phyloP scores from a whole-genome alignment of 345 rosid genomes.

The Eucalyptus shirleyi region DNA sequence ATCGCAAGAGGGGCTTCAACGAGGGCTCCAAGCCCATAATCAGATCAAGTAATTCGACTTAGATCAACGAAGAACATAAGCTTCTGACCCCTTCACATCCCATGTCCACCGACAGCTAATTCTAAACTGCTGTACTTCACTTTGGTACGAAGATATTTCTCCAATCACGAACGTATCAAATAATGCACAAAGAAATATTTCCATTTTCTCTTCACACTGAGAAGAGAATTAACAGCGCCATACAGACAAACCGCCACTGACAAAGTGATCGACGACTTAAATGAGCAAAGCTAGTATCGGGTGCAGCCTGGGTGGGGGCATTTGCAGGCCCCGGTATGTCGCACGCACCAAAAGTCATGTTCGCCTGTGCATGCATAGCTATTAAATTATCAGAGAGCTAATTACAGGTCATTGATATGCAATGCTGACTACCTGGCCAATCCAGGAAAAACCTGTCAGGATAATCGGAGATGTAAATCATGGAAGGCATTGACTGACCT shows the following conservation, averaged over 20 bases:
- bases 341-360: slow-evolving; percentile 34
- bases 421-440: neutral
- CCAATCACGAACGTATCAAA: neutral
- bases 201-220: neutral
- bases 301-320: slow-evolving; percentile 2
- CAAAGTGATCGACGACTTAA: neutral
- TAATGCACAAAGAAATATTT: neutral
- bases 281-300: slow-evolving; percentile 17
- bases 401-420: neutral
- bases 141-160: neutral
- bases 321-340: slow-evolving; percentile 4
- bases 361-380: slow-evolving; percentile 16
- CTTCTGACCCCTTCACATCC: neutral
- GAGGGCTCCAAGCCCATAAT: neutral
- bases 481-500: slow-evolving; percentile 12
- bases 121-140: neutral
- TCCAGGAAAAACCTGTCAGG: neutral
- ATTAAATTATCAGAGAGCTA: neutral
- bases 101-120: neutral
- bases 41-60: neutral
- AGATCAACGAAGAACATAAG: neutral
- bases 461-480: neutral
- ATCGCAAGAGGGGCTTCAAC: neutral
- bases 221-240: neutral
- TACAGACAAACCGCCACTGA: neutral